Conservation (phyloP, 768 basidiomycete genomes). For the Dentipellis sp. region DNA sequence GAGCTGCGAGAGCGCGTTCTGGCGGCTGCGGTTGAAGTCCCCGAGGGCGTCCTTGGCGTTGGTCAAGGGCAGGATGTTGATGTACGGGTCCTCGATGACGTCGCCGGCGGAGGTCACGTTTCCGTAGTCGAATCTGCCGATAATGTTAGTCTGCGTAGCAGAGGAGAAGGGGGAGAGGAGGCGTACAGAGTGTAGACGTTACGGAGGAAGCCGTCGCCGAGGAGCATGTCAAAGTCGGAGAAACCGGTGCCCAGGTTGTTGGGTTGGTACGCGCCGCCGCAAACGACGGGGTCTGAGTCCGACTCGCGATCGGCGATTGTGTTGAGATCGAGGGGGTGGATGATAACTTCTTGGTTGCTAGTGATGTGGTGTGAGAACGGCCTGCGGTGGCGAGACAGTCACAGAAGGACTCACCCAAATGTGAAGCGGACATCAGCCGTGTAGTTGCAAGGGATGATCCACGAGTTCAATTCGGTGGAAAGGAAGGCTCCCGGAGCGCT, state of each 20-base stretch:
- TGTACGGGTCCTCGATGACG: too few relatives aligned
- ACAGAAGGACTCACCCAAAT: background rate
- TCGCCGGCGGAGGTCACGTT: background rate
- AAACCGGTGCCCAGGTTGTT: background rate
- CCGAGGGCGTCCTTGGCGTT: too few relatives aligned
- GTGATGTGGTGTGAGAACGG: background rate
- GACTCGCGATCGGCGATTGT: background rate
- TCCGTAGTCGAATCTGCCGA: background rate
- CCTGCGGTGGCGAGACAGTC: background rate
- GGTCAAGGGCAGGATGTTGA: too few relatives aligned
- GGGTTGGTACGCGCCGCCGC: background rate
- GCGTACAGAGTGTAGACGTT: background rate
- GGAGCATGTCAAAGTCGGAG: background rate
- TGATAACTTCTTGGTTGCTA: background rate
- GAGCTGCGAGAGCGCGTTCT: too few relatives aligned
- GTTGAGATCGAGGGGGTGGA: background rate
- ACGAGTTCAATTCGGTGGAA: background rate
- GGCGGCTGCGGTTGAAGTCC: too few relatives aligned
- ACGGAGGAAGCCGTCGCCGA: background rate
- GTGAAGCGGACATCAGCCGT: background rate
- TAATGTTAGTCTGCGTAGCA: background rate
- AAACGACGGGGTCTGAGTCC: background rate
- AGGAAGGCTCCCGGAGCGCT: background rate
- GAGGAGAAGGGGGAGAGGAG: background rate
- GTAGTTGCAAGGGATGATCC: background rate